Conservation (phyloP, 495 filamentous ascomycete species). For the Xylaria scruposa region DNA sequence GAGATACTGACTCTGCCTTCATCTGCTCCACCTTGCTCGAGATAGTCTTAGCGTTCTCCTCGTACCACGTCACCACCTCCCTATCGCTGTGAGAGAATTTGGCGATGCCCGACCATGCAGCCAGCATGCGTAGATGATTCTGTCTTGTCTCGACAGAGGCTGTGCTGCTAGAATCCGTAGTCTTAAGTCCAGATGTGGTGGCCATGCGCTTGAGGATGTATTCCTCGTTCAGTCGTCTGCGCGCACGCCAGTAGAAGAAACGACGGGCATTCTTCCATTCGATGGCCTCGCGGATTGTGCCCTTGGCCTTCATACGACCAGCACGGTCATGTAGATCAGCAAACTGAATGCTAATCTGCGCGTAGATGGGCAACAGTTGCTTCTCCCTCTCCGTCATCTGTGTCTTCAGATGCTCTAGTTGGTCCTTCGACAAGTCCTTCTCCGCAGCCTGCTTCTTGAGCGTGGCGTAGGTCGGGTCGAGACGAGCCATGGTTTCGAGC, state of each 20-base stretch:
- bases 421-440: slow-evolving; percentile 70
- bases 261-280: slow-evolving; percentile 89
- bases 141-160: slow-evolving; percentile 58
- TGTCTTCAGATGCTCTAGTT: slow-evolving; percentile 78
- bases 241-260: slow-evolving; percentile 99
- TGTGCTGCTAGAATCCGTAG: slow-evolving; percentile 50
- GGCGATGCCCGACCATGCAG: slow-evolving; percentile 76
- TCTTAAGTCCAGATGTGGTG: slow-evolving; percentile 48
- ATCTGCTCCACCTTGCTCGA: slow-evolving; percentile 78
- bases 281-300: slow-evolving; percentile 82
- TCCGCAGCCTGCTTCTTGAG: slow-evolving; percentile 79
- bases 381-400: slow-evolving; percentile 89
- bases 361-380: slow-evolving; percentile 87
- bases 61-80: slow-evolving; percentile 93
- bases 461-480: slow-evolving; percentile 81
- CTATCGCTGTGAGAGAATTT: slow-evolving; percentile 78
- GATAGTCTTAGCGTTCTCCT: slow-evolving; percentile 88
- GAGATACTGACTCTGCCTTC: slow-evolving; percentile 76
- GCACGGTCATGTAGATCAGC: slow-evolving; percentile 97
- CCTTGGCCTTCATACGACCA: slow-evolving; percentile 97
- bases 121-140: slow-evolving; percentile 70
- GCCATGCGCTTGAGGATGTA: slow-evolving; percentile 90
- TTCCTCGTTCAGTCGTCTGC: slow-evolving; percentile 95
- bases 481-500: slow-evolving; percentile 95
- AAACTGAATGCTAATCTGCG: slow-evolving; percentile 92